Base-by-base conservation (phyloP, 2,329 filamentous ascomycete genomes). In the Rachicladosporium sp. region DNA sequence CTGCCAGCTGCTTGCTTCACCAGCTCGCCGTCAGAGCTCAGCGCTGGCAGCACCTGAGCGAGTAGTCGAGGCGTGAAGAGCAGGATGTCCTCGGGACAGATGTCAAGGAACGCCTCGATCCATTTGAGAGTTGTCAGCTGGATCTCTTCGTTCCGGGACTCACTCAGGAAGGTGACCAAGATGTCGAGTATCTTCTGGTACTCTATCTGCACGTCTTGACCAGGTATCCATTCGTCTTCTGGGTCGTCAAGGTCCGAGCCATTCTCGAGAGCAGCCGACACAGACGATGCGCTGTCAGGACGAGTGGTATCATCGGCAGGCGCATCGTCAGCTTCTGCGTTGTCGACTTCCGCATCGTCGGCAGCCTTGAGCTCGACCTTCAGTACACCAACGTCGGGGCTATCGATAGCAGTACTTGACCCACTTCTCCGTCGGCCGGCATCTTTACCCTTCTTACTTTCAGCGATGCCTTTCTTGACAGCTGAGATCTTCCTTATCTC, bases 21-120 rank as follows among this genome's bases (percentile, higher is more conserved):
- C 33, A 80, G 78, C 48, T 96, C 88, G 9, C 91, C 82, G 38
- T 82, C 84, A 54, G 88, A 93, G 4, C 89, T 89, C 74, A 98
- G 86, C 21, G 88, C 87, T 10, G 91, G 93, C 21, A 98, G 73
- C 41, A 98, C 82, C 54, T 95, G 85, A 1, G 87, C 86, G 33
- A 98, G 67, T 23, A 98, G 80, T 50, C 86, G 84, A 13, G 93
- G 93, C 1, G 93, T 91, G 59, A 96, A 96, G 3, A 84, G 83
- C 32, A 98, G 71, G 3, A 98, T 93, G 54, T 98, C 91, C 57
- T 95, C 91, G 0, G 91, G 89, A 51, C 88, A 95, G 34, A 98
- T 96, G 47, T 96, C 88, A 50, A 98, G 82, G 58, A 98, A 95
- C 43, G 82, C 83, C 49, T 95, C 87, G 47, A 98, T 87, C 91